Base-by-base conservation (phyloP, 148 eudicot genomes). In the Rhododendron molle region DNA sequence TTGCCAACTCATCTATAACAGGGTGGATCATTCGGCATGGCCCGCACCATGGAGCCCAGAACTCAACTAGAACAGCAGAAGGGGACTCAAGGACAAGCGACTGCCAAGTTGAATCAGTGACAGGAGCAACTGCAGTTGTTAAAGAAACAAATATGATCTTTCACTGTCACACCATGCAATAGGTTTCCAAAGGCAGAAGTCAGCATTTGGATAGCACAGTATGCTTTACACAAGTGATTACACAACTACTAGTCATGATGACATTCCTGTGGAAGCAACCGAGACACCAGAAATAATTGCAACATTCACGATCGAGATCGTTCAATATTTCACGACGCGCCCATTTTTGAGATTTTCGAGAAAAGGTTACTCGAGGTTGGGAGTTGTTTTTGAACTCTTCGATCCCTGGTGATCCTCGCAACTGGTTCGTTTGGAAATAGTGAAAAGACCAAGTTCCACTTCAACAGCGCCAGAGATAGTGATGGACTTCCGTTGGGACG, bases 41-140 rank as follows among this genome's bases (percentile, higher is more conserved):
- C 40, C 98, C 98, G 78, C 99, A 96, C 99, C 98, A 96, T 74
- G 98, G 98, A 81, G 99, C 99, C 99, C 98, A 96, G 89, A 96
- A 96, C 81, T 94, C 99, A 60, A 96, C 96, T 81, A 95, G 89
- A 52, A 93, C 98, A 1, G 96, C 92, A 28, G 83, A 49, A 46
- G 89, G 90, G 16, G 89, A 90, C 81, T 92, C 95, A 26, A 96
- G 86, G 14, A 95, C 99, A 44, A 84, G 89, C 40, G 93, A 86
- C 82, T 96, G 90, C 95, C 96, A 96, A 43, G 89, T 85, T 5
- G 83, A 84, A 76, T 94, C 97, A 20, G 88, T 88, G 47, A 92
- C 92, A 62, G 94, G 47, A 74, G 93, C 86, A 88, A 94, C 99
- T 94, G 96, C 89, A 90, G 72, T 84, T 76, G 76, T 87, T 88